Percentiles rank a stretch among this genome's conserved stretches.
These are phyloP conservation scores for Hypoxylon crocopeplum DNA, from an alignment of 495 filamentous ascomycete genomes.

Conservation along the genomic window DNA sequence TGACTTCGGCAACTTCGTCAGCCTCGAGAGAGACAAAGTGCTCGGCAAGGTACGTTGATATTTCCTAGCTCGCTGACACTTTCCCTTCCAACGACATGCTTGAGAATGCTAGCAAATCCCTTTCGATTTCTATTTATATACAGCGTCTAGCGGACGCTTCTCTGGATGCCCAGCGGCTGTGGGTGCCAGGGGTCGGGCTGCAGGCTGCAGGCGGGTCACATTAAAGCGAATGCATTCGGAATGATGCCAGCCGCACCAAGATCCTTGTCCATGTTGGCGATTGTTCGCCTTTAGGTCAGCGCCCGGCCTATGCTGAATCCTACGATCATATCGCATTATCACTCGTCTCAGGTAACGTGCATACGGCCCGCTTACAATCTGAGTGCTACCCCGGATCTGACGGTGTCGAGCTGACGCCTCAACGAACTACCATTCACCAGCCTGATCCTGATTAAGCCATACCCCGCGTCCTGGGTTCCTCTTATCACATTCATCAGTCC, in stretches of 20 bases:
- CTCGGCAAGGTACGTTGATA: constrained; percentile 71
- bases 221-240: constrained; percentile 13
- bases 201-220: constrained; percentile 31
- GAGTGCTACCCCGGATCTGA: constrained; percentile 22
- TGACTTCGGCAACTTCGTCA: constrained; percentile 83
- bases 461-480: constrained; percentile 14
- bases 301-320: constrained; percentile 8
- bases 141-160: constrained; percentile 21
- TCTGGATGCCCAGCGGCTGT: neutral
- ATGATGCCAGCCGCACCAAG: constrained; percentile 22
- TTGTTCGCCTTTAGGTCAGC: constrained; percentile 1
- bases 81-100: neutral
- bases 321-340: constrained; percentile 19
- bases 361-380: constrained; percentile 10
- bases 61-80: constrained; percentile 21
- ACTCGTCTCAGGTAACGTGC: constrained; percentile 9
- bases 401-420: constrained; percentile 22
- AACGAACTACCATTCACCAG: constrained; percentile 8
- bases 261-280: constrained; percentile 3
- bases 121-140: constrained; percentile 31
- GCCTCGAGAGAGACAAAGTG: constrained; percentile 82
- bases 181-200: constrained; percentile 6
- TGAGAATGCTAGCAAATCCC: neutral
- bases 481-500: too few species aligned
- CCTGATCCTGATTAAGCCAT: constrained; percentile 9